Percentiles rank a stretch among this genome's conserved stretches.
Evolutionary conservation across 305 asterid species (phyloP).

Genomic region (Solanum aculeatissimum): DNA sequence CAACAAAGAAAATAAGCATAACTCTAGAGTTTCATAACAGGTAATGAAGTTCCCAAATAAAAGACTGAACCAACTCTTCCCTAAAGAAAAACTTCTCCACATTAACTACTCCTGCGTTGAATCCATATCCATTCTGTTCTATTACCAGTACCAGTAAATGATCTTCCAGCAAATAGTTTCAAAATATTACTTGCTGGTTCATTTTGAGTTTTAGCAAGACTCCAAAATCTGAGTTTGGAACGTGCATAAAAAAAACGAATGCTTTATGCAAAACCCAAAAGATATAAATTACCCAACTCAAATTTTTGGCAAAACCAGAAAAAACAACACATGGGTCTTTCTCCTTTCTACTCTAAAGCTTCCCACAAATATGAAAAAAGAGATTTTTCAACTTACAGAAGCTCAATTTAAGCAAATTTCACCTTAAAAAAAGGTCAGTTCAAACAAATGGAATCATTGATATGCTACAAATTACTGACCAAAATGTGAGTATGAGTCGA

Average conservation of each 20-base stretch:
- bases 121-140: neutral
- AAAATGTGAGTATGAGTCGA: conserved; percentile 91
- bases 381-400: neutral
- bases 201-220: neutral
- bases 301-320: neutral
- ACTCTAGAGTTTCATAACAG: neutral
- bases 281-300: neutral
- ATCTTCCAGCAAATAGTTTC: neutral
- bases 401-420: neutral
- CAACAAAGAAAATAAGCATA: neutral
- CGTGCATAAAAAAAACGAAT: neutral
- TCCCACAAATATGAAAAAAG: neutral
- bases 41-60: neutral
- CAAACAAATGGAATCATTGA: neutral
- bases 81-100: neutral
- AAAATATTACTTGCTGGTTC: neutral
- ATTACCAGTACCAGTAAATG: neutral
- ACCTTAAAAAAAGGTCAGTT: neutral
- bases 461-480: conserved; percentile 28
- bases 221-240: neutral
- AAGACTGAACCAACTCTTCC: neutral
- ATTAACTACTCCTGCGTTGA: neutral
- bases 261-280: neutral
- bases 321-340: neutral
- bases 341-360: neutral